phyloP scores from a whole-genome alignment of 768 basidiomycete species.

The Leccinum longicurvipes region DNA sequence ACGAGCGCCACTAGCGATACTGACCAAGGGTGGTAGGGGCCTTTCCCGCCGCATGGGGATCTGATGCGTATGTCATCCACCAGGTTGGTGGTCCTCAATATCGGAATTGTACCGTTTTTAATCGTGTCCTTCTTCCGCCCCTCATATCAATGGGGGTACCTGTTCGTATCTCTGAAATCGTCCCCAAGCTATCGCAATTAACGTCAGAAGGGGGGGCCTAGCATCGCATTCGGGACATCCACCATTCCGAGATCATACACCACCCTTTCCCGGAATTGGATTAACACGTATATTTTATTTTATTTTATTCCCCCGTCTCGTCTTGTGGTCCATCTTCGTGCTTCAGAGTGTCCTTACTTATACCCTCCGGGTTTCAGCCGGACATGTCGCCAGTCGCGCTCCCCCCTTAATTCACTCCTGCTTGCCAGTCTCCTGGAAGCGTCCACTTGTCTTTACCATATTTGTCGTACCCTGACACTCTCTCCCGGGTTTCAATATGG shows the following conservation, averaged over 20 bases:
- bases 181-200: constrained; percentile 17
- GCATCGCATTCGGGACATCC: constrained; percentile 5
- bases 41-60: neutral
- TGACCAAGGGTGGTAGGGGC: neutral
- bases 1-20: constrained; percentile 9
- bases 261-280: constrained; percentile 7
- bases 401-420: neutral
- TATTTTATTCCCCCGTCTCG: neutral
- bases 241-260: neutral
- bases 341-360: constrained; percentile 19
- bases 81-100: constrained; percentile 12
- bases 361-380: neutral
- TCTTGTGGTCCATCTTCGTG: neutral
- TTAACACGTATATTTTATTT: neutral
- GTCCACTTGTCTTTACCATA: neutral
- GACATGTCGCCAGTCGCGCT: neutral
- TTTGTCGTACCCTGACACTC: neutral
- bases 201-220: constrained; percentile 10
- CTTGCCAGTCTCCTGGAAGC: neutral
- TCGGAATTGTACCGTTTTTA: constrained; percentile 13
- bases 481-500: constrained; percentile 14
- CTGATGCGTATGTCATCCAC: constrained; percentile 7
- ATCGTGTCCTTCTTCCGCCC: constrained; percentile 4
- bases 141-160: neutral
- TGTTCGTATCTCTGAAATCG: constrained; percentile 6